Conservation (phyloP, 345 rosid genomes). For the Populus alba region DNA sequence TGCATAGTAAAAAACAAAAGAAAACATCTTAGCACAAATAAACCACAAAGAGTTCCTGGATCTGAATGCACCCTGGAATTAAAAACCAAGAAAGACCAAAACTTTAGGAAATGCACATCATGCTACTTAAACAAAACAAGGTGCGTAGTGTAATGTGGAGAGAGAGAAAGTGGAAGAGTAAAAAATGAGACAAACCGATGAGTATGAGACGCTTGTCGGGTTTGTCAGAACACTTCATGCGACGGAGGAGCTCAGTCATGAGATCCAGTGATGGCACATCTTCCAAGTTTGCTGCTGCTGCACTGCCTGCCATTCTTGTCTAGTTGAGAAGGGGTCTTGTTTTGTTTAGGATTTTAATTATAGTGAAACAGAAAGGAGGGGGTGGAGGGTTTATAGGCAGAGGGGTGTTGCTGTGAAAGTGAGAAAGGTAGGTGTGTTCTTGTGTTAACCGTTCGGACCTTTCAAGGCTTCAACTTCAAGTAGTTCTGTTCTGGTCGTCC, state of each 20-base stretch:
- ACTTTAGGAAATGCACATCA: not conserved
- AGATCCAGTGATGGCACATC: conserved; percentile 76
- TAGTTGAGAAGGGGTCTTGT: not conserved
- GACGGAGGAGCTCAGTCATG: conserved; percentile 91
- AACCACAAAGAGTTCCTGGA: not conserved
- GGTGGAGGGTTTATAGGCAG: not conserved
- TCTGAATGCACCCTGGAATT: not conserved
- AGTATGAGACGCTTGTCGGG: conserved; percentile 94
- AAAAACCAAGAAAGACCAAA: not conserved
- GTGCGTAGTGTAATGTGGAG: not conserved
- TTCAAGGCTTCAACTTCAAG: conserved; percentile 26
- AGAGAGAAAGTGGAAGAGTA: not conserved
- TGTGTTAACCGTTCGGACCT: conserved; percentile 12
- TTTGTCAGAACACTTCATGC: conserved; percentile 80
- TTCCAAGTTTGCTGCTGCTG: conserved; percentile 53
- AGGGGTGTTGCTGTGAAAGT: not conserved
- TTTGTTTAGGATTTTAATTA: not conserved
- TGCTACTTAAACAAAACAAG: not conserved
- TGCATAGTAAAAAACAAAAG: not conserved
- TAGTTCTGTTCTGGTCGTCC: not conserved
- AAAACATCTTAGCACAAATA: not conserved
- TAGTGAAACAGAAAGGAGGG: not conserved
- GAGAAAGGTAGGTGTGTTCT: not conserved
- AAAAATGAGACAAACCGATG: conserved; percentile 44
- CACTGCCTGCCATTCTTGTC: conserved; percentile 43